Base-by-base conservation (phyloP, 2,329 filamentous ascomycete species). In the Penicillium sumatraense region DNA sequence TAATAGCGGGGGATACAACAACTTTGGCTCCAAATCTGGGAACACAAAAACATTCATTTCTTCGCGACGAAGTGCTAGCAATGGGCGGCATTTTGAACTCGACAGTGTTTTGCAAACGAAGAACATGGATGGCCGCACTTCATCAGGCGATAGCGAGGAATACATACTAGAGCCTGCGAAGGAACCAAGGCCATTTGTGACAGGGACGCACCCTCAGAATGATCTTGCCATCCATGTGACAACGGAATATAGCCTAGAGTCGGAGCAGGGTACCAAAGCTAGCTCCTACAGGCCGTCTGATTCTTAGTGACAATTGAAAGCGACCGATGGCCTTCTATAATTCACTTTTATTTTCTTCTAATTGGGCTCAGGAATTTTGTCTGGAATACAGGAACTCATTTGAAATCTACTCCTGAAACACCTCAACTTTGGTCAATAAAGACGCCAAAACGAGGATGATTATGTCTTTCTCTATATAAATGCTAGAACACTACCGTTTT, bases 41-140 rank as follows among this genome's bases (percentile, higher is more conserved):
- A 58, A 61, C 16, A 61, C 53, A 10, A 59, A 55, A 33, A 55
- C 56, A 3, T 57, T 53, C 26, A 56, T 57, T 18, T 51, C 51
- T 0, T 53, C 53, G 16, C 23, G 46, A n/a, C 40, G 51, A 3
- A 57, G 51, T 16, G 52, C 21, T 6, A 54, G 35, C 40, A 23
- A 16, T 8, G 18, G 24, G 2, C 26, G 40, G 4, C 44, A 53
- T 21, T 54, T 61, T 13, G 58, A 62, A 23, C 10, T 61, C 31
- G 50, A 56, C 31, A 42, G 45, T 44, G 56, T 53, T 11, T 14
- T 51, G 18, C 18, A 40, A 21, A 21, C 36, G 20, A 40, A 8
- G 2, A 21, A 40, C 14, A 24, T 18, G 33, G 13, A 50, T 33
- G n/a, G 38, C 5, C 20, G 20, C 18, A 24, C 13, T 10, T 58